Conservation (phyloP, 208 protist species). For the Acanthamoeba triangularis region DNA sequence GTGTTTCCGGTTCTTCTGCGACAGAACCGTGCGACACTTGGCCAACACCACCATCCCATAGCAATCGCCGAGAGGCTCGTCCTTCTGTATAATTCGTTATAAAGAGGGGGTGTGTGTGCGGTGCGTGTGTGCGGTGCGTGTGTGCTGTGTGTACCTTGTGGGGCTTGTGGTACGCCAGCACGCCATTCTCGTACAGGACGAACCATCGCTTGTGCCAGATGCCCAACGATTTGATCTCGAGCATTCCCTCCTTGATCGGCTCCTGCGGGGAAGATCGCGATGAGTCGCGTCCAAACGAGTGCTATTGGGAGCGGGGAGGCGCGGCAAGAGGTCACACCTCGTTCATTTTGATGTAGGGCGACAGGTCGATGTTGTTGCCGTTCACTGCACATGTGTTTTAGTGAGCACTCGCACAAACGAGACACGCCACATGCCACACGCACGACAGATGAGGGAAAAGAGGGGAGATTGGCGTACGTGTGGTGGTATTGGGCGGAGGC, state of each 20-base stretch:
- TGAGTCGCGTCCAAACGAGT: too few relatives aligned
- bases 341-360: not conserved
- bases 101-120: not conserved
- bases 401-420: not conserved
- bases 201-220: conserved; percentile 65
- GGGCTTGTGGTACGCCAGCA: conserved; percentile 5
- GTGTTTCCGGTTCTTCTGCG: not conserved
- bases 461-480: not conserved
- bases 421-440: not conserved
- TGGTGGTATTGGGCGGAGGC: not conserved
- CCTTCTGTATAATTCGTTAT: not conserved
- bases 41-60: not conserved
- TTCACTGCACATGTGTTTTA: not conserved
- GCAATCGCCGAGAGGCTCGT: not conserved
- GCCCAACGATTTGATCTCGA: conserved; percentile 33
- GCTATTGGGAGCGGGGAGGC: too few relatives aligned
- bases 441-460: too few relatives aligned
- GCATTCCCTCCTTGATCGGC: conserved; percentile 55
- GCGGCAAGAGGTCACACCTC: not conserved
- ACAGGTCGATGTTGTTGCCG: conserved; percentile 35
- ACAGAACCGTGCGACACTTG: not conserved
- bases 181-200: not conserved
- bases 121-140: not conserved
- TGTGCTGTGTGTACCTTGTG: not conserved
- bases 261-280: not conserved